A percentile compares a stretch with the other conserved stretches of the same genome.
phyloP scores from a whole-genome alignment of 1,284 basidiomycete species.

The Irpex sp. region DNA sequence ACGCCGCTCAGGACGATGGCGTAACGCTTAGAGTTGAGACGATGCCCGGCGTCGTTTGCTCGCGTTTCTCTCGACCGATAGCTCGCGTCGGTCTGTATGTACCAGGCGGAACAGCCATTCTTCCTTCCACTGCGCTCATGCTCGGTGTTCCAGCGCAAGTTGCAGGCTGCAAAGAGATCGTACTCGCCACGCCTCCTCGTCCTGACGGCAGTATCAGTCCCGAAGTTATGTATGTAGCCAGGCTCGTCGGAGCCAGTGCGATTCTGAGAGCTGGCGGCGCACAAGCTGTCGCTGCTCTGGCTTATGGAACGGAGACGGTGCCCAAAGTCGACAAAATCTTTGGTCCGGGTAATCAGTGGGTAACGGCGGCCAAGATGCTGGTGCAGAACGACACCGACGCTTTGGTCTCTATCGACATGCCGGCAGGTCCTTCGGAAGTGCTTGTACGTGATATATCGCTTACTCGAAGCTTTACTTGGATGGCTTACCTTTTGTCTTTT shows the following conservation, averaged over 20 bases:
- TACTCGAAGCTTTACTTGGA: background rate
- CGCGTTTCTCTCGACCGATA: constrained; percentile 91
- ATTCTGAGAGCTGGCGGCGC: constrained; percentile 95
- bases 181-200: constrained; percentile 93
- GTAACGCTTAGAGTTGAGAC: constrained; percentile 86
- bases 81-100: constrained; percentile 96
- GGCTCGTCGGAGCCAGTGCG: constrained; percentile 82
- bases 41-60: constrained; percentile 96
- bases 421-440: constrained; percentile 96
- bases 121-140: constrained; percentile 98
- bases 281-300: constrained; percentile 96
- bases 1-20: constrained; percentile 77
- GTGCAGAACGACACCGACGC: constrained; percentile 99
- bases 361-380: constrained; percentile 99
- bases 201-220: constrained; percentile 88
- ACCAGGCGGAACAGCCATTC: constrained; percentile 94
- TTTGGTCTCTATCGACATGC: constrained; percentile 97
- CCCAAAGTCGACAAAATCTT: constrained; percentile 99
- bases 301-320: constrained; percentile 92
- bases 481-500: background rate
- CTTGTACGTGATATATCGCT: constrained; percentile 58
- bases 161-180: constrained; percentile 89
- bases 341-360: constrained; percentile 99
- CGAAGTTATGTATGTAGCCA: constrained; percentile 93
- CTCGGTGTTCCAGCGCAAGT: constrained; percentile 98